Base-by-base conservation (phyloP, 139 green algal species). In the Desmodesmus armatus region DNA sequence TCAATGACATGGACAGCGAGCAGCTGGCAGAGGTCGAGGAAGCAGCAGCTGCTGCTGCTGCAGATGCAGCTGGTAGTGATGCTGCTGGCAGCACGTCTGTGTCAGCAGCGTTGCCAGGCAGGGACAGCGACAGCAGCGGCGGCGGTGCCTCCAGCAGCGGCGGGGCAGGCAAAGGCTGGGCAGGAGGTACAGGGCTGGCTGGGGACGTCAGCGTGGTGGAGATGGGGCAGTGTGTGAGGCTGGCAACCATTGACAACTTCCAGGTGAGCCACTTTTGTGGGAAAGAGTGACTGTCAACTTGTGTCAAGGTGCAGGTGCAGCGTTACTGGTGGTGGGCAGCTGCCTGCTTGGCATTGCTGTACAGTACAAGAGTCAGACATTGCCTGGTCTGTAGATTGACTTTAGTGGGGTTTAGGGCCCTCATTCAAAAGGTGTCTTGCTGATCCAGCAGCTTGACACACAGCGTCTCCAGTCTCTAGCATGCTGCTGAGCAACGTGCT, bases 211-310 rank as follows among this genome's bases (percentile, higher is more conserved):
- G 53, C 40, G 67, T 90, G 31, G 58, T 79, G 66, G 37, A 21
- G 9, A 72, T 88, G 69, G 60, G 37, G 41, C 71, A 39, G 78
- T 89, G 66, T 25, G 3, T 96, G 19, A 66, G 94, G 23, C 65
- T 92, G 39, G 92, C 93, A 13, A 95, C 94, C 15, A 85, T 97
- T 51, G 94, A 96, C 89, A 96, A 96, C 86, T 96, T 91, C 83
- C 90, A 92, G 81, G 87, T 89, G 39, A 29, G 49, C 5, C 31
- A 27, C 17, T 15, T 80, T 80, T n/a, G n/a, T n/a, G n/a, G n/a
- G n/a, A n/a, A n/a, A n/a, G n/a, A n/a, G n/a, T n/a, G n/a, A n/a
- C n/a, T n/a, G n/a, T n/a, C n/a, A n/a, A n/a, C n/a, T n/a, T n/a
- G n/a, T n/a, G n/a, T n/a, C n/a, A n/a, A n/a, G n/a, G n/a, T n/a